These are phyloP conservation scores for Gryganskiella cystojenkinii DNA, from an alignment of 192 early-diverging fungal genomes.

Conservation along the genomic window DNA sequence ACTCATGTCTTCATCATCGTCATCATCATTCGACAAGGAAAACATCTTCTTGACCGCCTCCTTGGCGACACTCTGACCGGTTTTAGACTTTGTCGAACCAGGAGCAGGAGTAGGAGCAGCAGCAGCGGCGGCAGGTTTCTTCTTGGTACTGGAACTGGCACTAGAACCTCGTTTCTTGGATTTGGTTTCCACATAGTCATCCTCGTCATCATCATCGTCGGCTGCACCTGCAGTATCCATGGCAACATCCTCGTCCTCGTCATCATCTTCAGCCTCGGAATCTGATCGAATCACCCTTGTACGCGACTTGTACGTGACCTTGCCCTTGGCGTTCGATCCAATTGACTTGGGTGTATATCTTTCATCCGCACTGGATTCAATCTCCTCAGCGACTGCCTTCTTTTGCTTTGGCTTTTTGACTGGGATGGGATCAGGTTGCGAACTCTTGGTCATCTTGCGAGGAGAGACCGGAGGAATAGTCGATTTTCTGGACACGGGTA, in stretches of 20 bases:
- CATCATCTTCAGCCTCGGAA: slow-evolving; percentile 8
- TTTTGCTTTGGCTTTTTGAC: neutral
- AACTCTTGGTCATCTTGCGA: slow-evolving; percentile 34
- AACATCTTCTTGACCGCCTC: slow-evolving; percentile 45
- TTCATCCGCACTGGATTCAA: slow-evolving; percentile 12
- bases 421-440: slow-evolving; percentile 5
- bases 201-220: slow-evolving; percentile 19
- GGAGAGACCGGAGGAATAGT: neutral
- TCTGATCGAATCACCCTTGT: slow-evolving; percentile 16
- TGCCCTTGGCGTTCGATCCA: slow-evolving; percentile 7
- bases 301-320: slow-evolving; percentile 29
- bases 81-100: neutral
- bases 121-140: slow-evolving; percentile 15
- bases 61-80: slow-evolving; percentile 15
- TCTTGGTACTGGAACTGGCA: too few relatives aligned
- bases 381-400: neutral
- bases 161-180: slow-evolving; percentile 3
- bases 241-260: neutral
- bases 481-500: slow-evolving; percentile 17
- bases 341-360: slow-evolving; percentile 11
- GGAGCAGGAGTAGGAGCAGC: slow-evolving; percentile 20
- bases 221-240: neutral
- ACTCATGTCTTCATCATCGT: slow-evolving; percentile 8
- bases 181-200: slow-evolving; percentile 18
- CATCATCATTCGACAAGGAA: slow-evolving; percentile 24